A percentile compares a stretch with the other conserved stretches of the same genome.
Conservation (phyloP, 2,329 filamentous ascomycete species). For the Dendrostoma leiphaemia region DNA sequence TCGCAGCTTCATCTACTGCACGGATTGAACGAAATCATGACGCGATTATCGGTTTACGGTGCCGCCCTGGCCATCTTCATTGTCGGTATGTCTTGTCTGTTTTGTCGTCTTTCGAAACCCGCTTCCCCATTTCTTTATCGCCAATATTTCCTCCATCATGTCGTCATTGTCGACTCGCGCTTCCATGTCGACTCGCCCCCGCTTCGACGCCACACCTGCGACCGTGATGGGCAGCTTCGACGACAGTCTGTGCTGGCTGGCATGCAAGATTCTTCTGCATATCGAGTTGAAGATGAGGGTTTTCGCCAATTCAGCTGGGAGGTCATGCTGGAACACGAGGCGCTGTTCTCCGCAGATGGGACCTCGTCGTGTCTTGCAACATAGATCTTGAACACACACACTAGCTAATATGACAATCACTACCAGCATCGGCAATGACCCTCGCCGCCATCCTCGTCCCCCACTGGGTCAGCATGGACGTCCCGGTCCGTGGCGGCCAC, state of each 20-base stretch:
- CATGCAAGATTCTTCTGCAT: background rate
- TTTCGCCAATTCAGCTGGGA: background rate
- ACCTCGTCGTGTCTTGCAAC: constrained; percentile 2
- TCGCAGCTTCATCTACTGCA: constrained; percentile 8
- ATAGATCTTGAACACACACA: background rate
- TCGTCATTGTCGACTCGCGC: background rate
- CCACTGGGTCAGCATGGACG: constrained; percentile 67
- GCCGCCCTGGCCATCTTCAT: constrained; percentile 16
- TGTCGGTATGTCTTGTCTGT: constrained; percentile 20
- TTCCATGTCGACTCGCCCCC: background rate
- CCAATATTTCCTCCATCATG: background rate
- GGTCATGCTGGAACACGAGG: background rate
- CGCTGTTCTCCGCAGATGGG: background rate
- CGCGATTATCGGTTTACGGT: constrained; percentile 19
- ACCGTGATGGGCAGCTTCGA: background rate
- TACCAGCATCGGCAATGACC: constrained; percentile 67
- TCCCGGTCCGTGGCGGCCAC: constrained; percentile 43
- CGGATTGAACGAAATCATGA: constrained; percentile 13
- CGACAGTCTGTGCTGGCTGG: background rate
- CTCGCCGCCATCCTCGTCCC: constrained; percentile 67
- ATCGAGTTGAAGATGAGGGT: no score
- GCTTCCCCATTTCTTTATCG: background rate
- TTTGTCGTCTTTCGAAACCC: no score
- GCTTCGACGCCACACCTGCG: background rate
- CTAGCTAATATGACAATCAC: constrained; percentile 29